Conservation (phyloP, 2,329 filamentous ascomycete species). For the Botrytis sinoallii region DNA sequence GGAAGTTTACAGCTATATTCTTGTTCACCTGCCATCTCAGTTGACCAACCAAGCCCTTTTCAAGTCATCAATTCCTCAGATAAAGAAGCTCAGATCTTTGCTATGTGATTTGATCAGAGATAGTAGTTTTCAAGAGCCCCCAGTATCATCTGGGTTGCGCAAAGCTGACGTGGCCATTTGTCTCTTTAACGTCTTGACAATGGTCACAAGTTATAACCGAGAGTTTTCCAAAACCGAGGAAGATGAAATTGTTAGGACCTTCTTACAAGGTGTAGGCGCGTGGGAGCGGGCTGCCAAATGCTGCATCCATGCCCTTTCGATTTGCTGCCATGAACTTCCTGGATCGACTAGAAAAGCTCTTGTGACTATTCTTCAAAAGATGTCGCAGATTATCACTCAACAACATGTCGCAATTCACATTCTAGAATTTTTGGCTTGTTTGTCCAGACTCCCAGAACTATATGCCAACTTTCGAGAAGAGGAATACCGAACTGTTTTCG, state of each 20-base stretch:
- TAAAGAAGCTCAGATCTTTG: slow-evolving; percentile 71
- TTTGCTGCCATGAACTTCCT: slow-evolving; percentile 93
- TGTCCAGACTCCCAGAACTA: slow-evolving; percentile 79
- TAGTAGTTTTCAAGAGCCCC: slow-evolving; percentile 77
- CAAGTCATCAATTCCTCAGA: slow-evolving; percentile 65
- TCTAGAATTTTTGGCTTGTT: slow-evolving; percentile 86
- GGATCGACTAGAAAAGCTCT: slow-evolving; percentile 81
- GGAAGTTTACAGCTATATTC: slow-evolving; percentile 88
- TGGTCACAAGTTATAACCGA: slow-evolving; percentile 86
- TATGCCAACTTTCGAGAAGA: slow-evolving; percentile 88
- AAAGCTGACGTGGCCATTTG: slow-evolving; percentile 87
- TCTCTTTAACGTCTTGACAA: slow-evolving; percentile 80
- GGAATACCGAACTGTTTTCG: slow-evolving; percentile 91
- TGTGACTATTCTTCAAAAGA: slow-evolving; percentile 82
- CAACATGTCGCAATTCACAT: slow-evolving; percentile 90
- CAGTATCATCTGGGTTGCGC: slow-evolving; percentile 71
- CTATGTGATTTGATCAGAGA: slow-evolving; percentile 80
- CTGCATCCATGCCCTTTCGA: slow-evolving; percentile 90
- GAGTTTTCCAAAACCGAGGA: slow-evolving; percentile 81
- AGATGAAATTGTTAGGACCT: slow-evolving; percentile 83
- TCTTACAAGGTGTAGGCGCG: slow-evolving; percentile 77
- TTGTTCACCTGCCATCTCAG: slow-evolving; percentile 83
- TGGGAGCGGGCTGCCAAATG: slow-evolving; percentile 86
- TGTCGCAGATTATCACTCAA: slow-evolving; percentile 95
- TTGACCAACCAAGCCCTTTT: slow-evolving; percentile 89